Evolutionary conservation across 2,329 filamentous ascomycete genomes (phyloP), one percentile per base, ranked within the genome.

Genomic region (Leptographium procerum): DNA sequence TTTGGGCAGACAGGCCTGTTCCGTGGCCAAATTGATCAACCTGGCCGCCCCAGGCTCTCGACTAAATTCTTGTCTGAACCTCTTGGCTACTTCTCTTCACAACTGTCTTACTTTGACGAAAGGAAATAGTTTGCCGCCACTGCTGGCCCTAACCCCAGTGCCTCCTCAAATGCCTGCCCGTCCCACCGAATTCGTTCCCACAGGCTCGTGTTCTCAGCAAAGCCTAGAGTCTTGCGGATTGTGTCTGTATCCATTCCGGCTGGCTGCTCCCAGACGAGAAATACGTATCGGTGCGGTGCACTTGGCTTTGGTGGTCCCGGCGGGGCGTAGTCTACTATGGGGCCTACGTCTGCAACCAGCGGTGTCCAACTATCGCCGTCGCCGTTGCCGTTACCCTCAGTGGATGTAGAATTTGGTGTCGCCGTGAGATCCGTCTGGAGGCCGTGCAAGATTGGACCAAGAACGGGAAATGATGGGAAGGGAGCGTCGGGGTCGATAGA

Each of bases 401-500:
- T 19, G 19, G 40, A 43, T 2, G 19, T 43, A 8, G 11, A 22
- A 11, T 24, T 54, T 48, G 36, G 50, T 55, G 29, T 59, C 47
- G 19, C 56, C 24, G 64, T 62, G 56, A 76, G 63, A 43, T 71
- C 71, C 0, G 72, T 70, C 60, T 78, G 75, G 53, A 77, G 65
- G 69, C 75, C 77, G 67, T 80, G 77, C 56, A 78, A 64, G 34
- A 77, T 69, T 2, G 77, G 77, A 6, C 74, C 70, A 1, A 78
- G 66, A 31, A 74, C 60, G 29, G 64, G 63, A 55, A 73, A 70
- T 14, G 71, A 73, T 0, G 69, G 70, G 61, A 73, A 74, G 0
- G 77, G 77, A 1, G 77, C 72, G 66, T 80, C 77, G 19, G 77
- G 68, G 61, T 80, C 77, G 31, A 79, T 63, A 52, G 65, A 66